Evolutionary conservation across 495 filamentous ascomycete species (phyloP).

Genomic region (Penicillium paxilli): DNA sequence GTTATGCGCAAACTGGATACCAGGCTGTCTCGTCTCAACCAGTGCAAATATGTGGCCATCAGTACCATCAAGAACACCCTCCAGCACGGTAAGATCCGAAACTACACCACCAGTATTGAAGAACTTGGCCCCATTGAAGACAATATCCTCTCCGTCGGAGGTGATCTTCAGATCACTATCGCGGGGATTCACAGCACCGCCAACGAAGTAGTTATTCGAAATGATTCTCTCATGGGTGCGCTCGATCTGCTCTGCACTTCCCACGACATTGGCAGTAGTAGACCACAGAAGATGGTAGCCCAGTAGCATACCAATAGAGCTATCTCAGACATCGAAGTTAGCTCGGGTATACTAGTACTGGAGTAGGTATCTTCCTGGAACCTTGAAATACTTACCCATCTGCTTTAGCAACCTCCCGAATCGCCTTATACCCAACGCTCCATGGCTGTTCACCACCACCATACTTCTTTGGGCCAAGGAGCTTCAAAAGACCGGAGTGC

Average conservation of each 20-base stretch:
- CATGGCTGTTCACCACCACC: constrained; percentile 60
- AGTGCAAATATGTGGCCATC: constrained; percentile 60
- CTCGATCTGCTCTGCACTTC: constrained; percentile 55
- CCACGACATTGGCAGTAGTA: constrained; percentile 55
- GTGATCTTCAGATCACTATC: constrained; percentile 58
- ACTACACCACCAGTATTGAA: constrained; percentile 65
- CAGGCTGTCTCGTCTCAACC: constrained; percentile 50
- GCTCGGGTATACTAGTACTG: not conserved
- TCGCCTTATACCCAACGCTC: constrained; percentile 55
- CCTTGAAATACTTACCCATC: constrained; percentile 42
- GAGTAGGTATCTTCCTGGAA: not conserved
- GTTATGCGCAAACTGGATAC: constrained; percentile 57
- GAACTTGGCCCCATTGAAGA: constrained; percentile 59
- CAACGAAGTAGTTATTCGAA: constrained; percentile 60
- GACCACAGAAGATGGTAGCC: constrained; percentile 65
- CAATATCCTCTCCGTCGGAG: constrained; percentile 47
- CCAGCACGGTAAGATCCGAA: constrained; percentile 61
- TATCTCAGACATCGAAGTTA: constrained; percentile 2
- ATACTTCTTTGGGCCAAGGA: constrained; percentile 54
- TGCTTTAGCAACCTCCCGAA: constrained; percentile 57
- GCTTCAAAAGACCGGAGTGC: constrained; percentile 53
- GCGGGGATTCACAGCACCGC: constrained; percentile 63
- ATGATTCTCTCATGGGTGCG: constrained; percentile 52
- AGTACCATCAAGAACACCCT: constrained; percentile 55
- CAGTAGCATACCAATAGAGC: constrained; percentile 57